Base-by-base conservation (phyloP, 139 green algal genomes). In the Chlorokybus atmophyticus region DNA sequence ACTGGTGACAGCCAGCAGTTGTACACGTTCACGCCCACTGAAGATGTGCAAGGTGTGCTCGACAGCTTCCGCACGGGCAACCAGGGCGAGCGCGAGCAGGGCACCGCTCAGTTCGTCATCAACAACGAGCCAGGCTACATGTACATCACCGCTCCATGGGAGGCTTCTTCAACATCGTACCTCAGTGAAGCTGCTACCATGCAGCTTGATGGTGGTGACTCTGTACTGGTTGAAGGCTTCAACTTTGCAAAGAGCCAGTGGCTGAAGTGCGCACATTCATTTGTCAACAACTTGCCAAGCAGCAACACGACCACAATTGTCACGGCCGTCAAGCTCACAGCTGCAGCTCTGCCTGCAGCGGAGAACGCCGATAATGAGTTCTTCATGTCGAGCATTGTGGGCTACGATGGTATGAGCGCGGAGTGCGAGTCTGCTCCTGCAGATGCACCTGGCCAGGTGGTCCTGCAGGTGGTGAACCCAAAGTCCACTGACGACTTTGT, bases 181-280 rank as follows among this genome's bases (percentile, higher is more conserved):
- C n/a, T 32, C 29, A 49, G 25, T 6, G 50, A 61, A 4, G 53
- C 32, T 25, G 26, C 57, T 19, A 7, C 32, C 5, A 50, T 19
- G 4, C 14, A 19, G 10, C 59, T 67, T 38, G 49, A 67, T 23
- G 59, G 52, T 42, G 48, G 32, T 19, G n/a, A 40, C 10, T 6
- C 4, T 14, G 42, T 64, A 10, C 32, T 29, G 3, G 52, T 62
- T 7, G 55, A 35, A 30, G 60, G 60, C 29, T 68, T 55, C 60
- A 55, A 55, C 52, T 30, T 60, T 40, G 60, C 60, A 26, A 63
- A 63, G 25, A 56, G 21, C 28, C 30, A 62, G 51, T 68, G 50
- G 39, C 27, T 62, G 24, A n/a, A n/a, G n/a, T n/a, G n/a, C n/a
- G n/a, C n/a, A n/a, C n/a, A n/a, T n/a, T n/a, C n/a, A n/a, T n/a